These are phyloP conservation scores for Penicillium mononematosum DNA, from an alignment of 495 filamentous ascomycete species.

Conservation along the genomic window DNA sequence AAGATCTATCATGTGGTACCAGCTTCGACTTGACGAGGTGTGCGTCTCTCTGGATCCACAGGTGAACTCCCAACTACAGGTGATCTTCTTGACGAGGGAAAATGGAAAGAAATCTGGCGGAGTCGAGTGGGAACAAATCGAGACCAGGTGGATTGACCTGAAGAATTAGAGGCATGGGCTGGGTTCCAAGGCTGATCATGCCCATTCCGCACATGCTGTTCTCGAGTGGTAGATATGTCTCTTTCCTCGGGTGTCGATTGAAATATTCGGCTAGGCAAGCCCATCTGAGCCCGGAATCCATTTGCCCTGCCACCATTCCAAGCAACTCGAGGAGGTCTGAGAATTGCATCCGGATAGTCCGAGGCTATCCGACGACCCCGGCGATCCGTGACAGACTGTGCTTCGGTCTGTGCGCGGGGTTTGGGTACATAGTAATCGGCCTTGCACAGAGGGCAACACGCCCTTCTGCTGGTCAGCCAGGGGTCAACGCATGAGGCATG, in stretches of 20 bases:
- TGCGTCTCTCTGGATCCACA: conserved; percentile 16
- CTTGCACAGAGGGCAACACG: conserved; percentile 97
- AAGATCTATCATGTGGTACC: conserved; percentile 15
- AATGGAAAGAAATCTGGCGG: conserved; percentile 10
- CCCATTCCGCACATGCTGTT: neutral
- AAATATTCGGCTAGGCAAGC: conserved; percentile 21
- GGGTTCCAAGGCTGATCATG: conserved; percentile 1
- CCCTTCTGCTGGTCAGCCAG: conserved; percentile 88
- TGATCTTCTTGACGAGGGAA: neutral
- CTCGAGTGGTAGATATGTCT: neutral
- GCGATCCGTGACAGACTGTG: conserved; percentile 15
- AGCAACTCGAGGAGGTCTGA: conserved; percentile 23
- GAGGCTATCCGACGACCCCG: conserved; percentile 17
- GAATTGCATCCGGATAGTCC: conserved; percentile 16
- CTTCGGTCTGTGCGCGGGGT: conserved; percentile 51
- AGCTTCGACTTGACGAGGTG: conserved; percentile 38
- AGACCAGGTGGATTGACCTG: conserved; percentile 15
- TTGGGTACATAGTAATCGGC: conserved; percentile 93
- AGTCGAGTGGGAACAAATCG: conserved; percentile 25
- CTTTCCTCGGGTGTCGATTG: conserved; percentile 7
- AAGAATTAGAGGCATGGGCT: neutral
- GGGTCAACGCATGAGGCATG: conserved; percentile 93
- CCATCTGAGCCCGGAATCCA: conserved; percentile 19
- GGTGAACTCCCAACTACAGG: neutral
- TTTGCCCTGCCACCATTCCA: conserved; percentile 12